Base-by-base conservation (phyloP, 176 grass and related monocot genomes). In the Microstegium vimineum region DNA sequence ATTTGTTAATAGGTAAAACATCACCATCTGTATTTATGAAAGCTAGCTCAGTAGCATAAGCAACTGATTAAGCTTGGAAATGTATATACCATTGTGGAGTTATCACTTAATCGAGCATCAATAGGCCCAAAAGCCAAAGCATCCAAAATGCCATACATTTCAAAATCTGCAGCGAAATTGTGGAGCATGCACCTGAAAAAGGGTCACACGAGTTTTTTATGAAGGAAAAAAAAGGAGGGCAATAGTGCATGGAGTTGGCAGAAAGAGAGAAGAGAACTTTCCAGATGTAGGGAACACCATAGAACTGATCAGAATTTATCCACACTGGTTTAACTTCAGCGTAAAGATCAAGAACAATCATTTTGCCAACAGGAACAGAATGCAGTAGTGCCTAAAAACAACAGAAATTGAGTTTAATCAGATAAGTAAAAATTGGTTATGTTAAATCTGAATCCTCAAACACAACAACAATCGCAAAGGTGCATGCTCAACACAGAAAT, bases 261-360 rank as follows among this genome's bases (percentile, higher is more conserved):
- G n/a, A 64, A 64, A 40, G 36, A 38, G 34, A 73, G 83, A 37
- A 66, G 59, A 89, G 42, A 89, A 85, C 94, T 88, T 90, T 83
- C 94, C 94, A 97, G 79, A 97, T 97, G 82, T 97, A 94, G 7
- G 94, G 94, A 51, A 97, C 94, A 83, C 94, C 94, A 75, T 97
- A 97, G 57, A 97, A 94, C 76, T 97, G 91, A 76, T 91, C 82
- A 78, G 94, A 91, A 69, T 74, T 91, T 70, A 78, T 74, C 94
- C 94, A 97, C 66, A 97, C 88, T 64, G 94, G 94, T 81, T 94
- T 94, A 12, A 94, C 94, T 94, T 97, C 94, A 74, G 94, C 94
- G 81, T 94, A 97, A 62, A 97, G 89, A 86, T 97, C 94, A 78
- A 97, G 94, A 84, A 94, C 94, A 71, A 97, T 81, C 94, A 97